phyloP scores from a whole-genome alignment of 2,329 filamentous ascomycete species.

The Cytospora chrysosperma region DNA sequence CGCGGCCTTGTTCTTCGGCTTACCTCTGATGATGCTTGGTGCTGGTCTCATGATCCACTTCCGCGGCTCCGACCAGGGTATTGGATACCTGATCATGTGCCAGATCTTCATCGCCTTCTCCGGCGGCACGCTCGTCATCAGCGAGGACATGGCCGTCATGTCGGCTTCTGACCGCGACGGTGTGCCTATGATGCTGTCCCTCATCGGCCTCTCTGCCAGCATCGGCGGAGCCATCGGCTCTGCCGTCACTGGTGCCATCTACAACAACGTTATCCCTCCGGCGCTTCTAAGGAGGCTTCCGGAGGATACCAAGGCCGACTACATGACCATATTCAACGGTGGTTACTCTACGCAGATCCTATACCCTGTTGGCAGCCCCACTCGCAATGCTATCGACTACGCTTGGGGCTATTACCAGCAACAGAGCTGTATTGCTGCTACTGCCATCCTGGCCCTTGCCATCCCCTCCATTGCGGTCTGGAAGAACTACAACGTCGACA shows the following conservation, averaged over 20 bases:
- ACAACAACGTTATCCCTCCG: slow-evolving; percentile 11
- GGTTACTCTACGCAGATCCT: slow-evolving; percentile 32
- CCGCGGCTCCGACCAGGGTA: slow-evolving; percentile 49
- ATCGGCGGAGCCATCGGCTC: slow-evolving; percentile 37
- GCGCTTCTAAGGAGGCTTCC: slow-evolving; percentile 22
- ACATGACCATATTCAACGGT: slow-evolving; percentile 29
- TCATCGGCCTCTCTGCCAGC: slow-evolving; percentile 36
- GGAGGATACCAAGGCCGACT: slow-evolving; percentile 28
- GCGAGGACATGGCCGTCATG: slow-evolving; percentile 58
- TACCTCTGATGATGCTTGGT: slow-evolving; percentile 55
- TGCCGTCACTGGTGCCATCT: slow-evolving; percentile 22
- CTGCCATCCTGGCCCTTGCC: slow-evolving; percentile 33
- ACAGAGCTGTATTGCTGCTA: slow-evolving; percentile 36
- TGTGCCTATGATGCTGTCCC: slow-evolving; percentile 35
- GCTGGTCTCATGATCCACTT: slow-evolving; percentile 58
- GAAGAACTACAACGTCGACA: slow-evolving; percentile 40
- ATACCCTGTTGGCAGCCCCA: slow-evolving; percentile 32
- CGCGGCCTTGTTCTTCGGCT: slow-evolving; percentile 49
- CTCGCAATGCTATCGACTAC: slow-evolving; percentile 36
- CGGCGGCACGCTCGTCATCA: slow-evolving; percentile 57
- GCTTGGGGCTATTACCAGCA: slow-evolving; percentile 41
- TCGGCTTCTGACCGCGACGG: slow-evolving; percentile 41
- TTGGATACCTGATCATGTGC: slow-evolving; percentile 56
- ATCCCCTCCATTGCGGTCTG: slow-evolving; percentile 37
- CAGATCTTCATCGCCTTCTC: slow-evolving; percentile 60